phyloP scores from a whole-genome alignment of 257 asterid genomes.

The Rauvolfia tetraphylla region DNA sequence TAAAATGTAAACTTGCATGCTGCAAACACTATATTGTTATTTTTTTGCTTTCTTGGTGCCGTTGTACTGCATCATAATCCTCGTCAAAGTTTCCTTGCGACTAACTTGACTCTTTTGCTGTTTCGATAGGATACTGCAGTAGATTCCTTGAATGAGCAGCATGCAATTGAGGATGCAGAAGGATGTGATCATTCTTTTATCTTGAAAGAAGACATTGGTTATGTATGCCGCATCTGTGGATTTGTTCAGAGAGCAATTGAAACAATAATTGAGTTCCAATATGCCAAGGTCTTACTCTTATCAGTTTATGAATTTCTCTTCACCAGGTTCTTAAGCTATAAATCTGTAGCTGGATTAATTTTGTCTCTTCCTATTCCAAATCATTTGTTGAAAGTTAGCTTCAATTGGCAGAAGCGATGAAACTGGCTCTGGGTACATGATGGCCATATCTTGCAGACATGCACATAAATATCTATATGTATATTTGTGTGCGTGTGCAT shows the following conservation, averaged over 20 bases:
- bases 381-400: not conserved
- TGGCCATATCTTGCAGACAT: not conserved
- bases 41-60: not conserved
- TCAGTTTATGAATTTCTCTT: constrained; percentile 1
- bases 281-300: constrained; percentile 53
- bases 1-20: not conserved
- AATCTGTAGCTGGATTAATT: constrained; percentile 8
- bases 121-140: constrained; percentile 19
- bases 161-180: constrained; percentile 41
- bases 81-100: constrained; percentile 10
- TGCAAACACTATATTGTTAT: not conserved
- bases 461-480: not conserved
- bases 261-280: constrained; percentile 27
- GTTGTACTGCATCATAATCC: not conserved
- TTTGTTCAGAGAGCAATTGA: constrained; percentile 24
- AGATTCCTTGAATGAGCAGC: constrained; percentile 8
- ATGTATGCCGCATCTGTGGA: constrained; percentile 36
- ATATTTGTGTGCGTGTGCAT: not conserved
- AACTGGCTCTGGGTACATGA: not conserved
- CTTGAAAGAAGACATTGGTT: constrained; percentile 32
- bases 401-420: not conserved
- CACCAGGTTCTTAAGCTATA: not conserved
- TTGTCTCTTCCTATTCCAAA: not conserved
- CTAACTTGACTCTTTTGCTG: constrained; percentile 21
- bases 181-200: constrained; percentile 31